Base-by-base conservation (phyloP, 805 yeast genomes). In the Wickerhamiella nectarea region DNA sequence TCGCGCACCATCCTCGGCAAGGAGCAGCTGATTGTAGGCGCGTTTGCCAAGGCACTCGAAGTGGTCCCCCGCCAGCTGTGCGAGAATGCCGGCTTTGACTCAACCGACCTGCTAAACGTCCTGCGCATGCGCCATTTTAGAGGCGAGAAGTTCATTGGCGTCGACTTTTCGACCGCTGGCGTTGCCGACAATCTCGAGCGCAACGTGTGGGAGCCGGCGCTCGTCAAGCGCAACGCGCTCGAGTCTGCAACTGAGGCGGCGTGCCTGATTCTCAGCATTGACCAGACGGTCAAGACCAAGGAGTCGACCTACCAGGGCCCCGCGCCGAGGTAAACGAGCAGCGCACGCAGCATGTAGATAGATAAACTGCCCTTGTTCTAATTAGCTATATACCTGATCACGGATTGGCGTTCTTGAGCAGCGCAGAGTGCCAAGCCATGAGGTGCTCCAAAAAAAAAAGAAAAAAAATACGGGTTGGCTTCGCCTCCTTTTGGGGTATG, bases 21-120 rank as follows among this genome's bases (percentile, higher is more conserved):
- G 63, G 95, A 89, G 65, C 99, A 91, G 67, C 68, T 91, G 49
- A 78, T 91, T 47, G 80, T 91, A 46, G 78, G 79, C 46, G 95
- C 95, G 6, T 91, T 77, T 65, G 98, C 98, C 19, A 80, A 81
- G 53, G 94, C 97, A 1, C 70, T 91, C 46, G 99, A 91, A 66
- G 78, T 91, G 21, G 86, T 91, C 55, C 99, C 99, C 52, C 79
- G 97, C 61, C 97, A 91, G 61, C 71, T 91, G 51, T 89, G 97
- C 68, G 98, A 91, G 60, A 91, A 91, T 62, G 98, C 95, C n/a
- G 99, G 99, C 4, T 78, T 91, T 52, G 99, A 91, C 60, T 93
- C 94, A 17, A 84, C 94, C n/a, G 97, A 91, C 60, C 67, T 91
- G 48, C 74, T 91, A 54, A 91, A 91, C 63, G 75, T 80, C 57